Evolutionary conservation across 352 stramenopile genomes (phyloP), one percentile per base, ranked within the genome.

Genomic region (Globisporangium rhizosaccharum): DNA sequence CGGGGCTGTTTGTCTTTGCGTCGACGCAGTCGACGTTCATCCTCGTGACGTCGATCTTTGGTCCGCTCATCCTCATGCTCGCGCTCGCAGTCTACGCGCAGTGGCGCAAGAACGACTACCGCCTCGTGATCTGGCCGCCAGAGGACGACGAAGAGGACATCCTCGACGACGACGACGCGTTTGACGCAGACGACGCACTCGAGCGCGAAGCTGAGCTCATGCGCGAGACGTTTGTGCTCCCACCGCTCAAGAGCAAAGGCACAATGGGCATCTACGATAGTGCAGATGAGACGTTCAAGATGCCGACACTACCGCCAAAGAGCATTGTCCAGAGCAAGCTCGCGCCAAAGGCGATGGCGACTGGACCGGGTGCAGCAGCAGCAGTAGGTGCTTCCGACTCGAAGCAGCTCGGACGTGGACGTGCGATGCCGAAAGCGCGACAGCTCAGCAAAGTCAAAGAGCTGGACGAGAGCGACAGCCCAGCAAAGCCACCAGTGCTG

Each of bases 81-180:
- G 80, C 78, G 25, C 69, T 90, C 14, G 80, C 79, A 0, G 82
- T 95, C 36, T 82, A 88, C 48, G 70, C 72, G 26, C 82, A 92
- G 53, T 96, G 86, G 84, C 63, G 61, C 14, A 85, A 85, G 52
- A 96, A 94, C 45, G 84, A 95, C 59, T 91, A 93, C 52, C 75
- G 85, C 0, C 73, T 95, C 36, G 79, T 95, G 18, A 72, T 93
- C 44, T 92, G 84, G 81, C 82, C 82, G 37, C 82, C 82, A 0
- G 82, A 92, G 59, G 83, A 93, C 56, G 74, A 88, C 8, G 85
- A 91, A 57, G 80, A 92, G 66, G 82, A 91, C 48, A 69, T 90
- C 28, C 54, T 91, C 15, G 80, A 90, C 37, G 79, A 92, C 30
- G 85, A 93, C 42, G 82, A 92, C 49, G 79, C 85, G 48, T 63